Conservation (phyloP, 129 eudicot species). For the Solidago caesia region DNA sequence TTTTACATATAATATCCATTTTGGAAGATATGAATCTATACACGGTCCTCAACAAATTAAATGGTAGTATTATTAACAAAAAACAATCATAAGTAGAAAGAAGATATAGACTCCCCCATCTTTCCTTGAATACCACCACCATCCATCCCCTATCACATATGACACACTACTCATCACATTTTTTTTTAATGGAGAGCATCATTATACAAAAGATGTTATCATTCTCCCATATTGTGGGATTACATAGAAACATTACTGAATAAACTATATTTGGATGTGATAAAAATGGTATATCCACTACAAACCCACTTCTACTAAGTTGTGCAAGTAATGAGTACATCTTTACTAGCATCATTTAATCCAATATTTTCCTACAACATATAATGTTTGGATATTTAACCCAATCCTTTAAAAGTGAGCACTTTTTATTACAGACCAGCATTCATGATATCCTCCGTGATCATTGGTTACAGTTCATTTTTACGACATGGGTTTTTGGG, state of each 20-base stretch:
- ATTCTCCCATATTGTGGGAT: slow-evolving; percentile 19
- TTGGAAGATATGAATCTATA: background rate
- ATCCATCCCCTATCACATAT: background rate
- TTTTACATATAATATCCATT: background rate
- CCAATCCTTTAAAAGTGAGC: background rate
- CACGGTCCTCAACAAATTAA: background rate
- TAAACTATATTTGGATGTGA: background rate
- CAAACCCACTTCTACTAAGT: slow-evolving; percentile 16
- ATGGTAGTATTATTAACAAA: too few relatives aligned
- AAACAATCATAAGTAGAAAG: slow-evolving; percentile 14
- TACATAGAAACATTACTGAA: background rate
- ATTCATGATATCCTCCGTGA: too few relatives aligned
- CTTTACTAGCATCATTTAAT: slow-evolving; percentile 26
- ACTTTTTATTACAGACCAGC: too few relatives aligned
- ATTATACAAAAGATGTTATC: background rate
- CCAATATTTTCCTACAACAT: background rate
- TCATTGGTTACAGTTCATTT: too few relatives aligned
- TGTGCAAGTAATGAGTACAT: slow-evolving; percentile 30
- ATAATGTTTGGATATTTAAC: too few relatives aligned
- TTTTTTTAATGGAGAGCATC: slow-evolving; percentile 22
- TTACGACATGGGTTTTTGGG: too few relatives aligned
- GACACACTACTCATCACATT: background rate
- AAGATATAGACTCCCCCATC: background rate
- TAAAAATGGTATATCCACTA: slow-evolving; percentile 10
- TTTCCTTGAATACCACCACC: background rate